Evolutionary conservation across 805 yeast species (phyloP).

Genomic region (Debaryomyces tyrocola): DNA sequence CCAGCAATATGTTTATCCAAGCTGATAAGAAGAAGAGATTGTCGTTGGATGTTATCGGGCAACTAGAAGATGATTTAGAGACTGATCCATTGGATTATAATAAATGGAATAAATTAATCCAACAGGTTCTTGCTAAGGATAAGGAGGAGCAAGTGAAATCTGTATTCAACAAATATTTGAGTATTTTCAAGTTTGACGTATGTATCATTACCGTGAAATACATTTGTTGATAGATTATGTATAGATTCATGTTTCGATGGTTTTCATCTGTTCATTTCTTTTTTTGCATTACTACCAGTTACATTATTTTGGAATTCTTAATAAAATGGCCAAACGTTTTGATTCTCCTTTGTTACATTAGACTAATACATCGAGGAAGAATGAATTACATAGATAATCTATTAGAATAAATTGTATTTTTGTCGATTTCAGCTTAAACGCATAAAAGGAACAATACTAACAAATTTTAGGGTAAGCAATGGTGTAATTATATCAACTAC

Average conservation of each 20-base stretch:
- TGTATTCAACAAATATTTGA: conserved; percentile 60
- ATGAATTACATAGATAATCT: not conserved
- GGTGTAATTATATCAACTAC: conserved; percentile 70
- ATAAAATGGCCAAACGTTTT: too few species aligned
- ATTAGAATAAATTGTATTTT: not conserved
- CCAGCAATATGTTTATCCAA: conserved; percentile 8
- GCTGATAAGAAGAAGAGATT: conserved; percentile 23
- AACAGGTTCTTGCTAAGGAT: conserved; percentile 49
- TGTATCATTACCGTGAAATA: conserved; percentile 8
- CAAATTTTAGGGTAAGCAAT: conserved; percentile 41
- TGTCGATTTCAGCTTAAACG: not conserved
- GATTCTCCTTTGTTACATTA: too few species aligned
- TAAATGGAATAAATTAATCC: conserved; percentile 58
- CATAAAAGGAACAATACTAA: conserved; percentile 16
- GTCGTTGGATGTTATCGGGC: conserved; percentile 54
- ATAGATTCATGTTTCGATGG: not conserved
- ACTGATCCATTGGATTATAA: conserved; percentile 52
- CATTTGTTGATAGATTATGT: not conserved
- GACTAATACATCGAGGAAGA: too few species aligned
- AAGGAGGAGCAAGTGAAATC: conserved; percentile 59
- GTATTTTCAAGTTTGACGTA: conserved; percentile 63
- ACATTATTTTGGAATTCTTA: too few species aligned
- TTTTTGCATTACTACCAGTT: too few species aligned
- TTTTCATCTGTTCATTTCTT: too few species aligned
- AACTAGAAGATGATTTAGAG: conserved; percentile 54